Evolutionary conservation across 2,329 filamentous ascomycete species (phyloP), one percentile per base, ranked within the genome.

Genomic region (Colletotrichum spinosum): DNA sequence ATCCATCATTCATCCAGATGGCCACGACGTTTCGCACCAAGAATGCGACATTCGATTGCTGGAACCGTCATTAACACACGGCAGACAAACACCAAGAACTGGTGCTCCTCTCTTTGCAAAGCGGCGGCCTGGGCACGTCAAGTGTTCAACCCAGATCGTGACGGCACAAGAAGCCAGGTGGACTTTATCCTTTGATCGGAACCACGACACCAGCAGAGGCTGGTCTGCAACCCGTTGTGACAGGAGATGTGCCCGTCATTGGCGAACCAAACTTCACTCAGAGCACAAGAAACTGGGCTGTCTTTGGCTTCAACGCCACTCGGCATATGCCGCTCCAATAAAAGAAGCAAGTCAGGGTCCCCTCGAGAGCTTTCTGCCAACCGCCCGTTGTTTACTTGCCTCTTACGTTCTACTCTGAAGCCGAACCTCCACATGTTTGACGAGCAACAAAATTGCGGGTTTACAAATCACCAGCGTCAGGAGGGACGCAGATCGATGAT

Each of bases 401-500:
- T 25, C 25, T 25, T 25, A 25, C 25, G 25, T 25, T 25, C 25
- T 25, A 25, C 25, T 25, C 4, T 25, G 25, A 25, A 25, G 25
- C 25, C 25, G 25, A 25, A 25, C 25, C 25, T 25, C 25, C 25
- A 25, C 25, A 25, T 25, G 25, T 25, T 25, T 25, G 25, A 25
- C 25, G 25, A 25, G 25, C 4, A 25, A 25, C 25, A 4, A 25
- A 25, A 25, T 25, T 25, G 25, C 25, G 25, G 25, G 25, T 25
- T 4, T 25, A 4, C 25, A 25, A 25, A 49, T 52, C 45, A 34
- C 25, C 48, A 42, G 51, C 37, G 34, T n/a, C n/a, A 48, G 39
- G 55, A 12, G 39, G 46, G 15, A 37, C n/a, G 37, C 42, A 62
- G 59, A 63, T 66, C 59, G 63, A 66, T 63, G 52, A 63, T 63